Evolutionary conservation across 2,329 filamentous ascomycete species (phyloP), one percentile per base, ranked within the genome.

Genomic region (Phyllosticta citrichinensis): DNA sequence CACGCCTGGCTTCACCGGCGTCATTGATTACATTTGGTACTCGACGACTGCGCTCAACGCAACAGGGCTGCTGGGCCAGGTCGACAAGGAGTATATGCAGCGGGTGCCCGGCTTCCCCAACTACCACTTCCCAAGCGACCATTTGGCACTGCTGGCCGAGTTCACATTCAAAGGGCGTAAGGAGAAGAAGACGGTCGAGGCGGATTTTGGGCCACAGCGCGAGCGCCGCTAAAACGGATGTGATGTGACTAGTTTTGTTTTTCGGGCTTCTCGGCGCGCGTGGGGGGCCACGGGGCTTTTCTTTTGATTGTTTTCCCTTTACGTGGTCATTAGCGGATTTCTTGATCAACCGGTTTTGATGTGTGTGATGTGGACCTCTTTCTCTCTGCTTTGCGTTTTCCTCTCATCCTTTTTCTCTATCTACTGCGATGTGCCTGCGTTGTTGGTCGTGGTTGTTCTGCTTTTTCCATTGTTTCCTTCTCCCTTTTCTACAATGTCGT

Each of bases 11-110:
- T 99, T 97, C 76, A 84, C 85, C 57, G 92, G 91, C 64, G 89
- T 95, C 62, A 88, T 99, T 66, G 94, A 99, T 73, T 97, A 97
- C 75, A 91, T 99, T 69, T 97, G 92, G 91, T 99, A 96, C 76
- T 92, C 91, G 61, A 93, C 91, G 62, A 96, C 94, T 74, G 86
- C 88, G 22, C 80, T 97, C 53, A 89, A 94, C 70, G 88, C 95
- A 24, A 87, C 90, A 19, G 88, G 88, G 58, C 76, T 97, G 58
- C 85, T 97, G 3, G 92, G 92, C 30, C 88, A 93, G 52, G 89
- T 95, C 2, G 92, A 97, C 72, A 83, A 86, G 65, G 84, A 89
- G 27, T 94, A 96, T 72, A 84, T 96, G 62, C 87, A 89, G 73
- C 84, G 87, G 58, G 90, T 97, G 25, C 91, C 92, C 3, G 91